Percentiles rank a stretch among this genome's conserved stretches.
Conservation (phyloP, 192 early-diverging fungal genomes). For the Backusella psychrophila region DNA sequence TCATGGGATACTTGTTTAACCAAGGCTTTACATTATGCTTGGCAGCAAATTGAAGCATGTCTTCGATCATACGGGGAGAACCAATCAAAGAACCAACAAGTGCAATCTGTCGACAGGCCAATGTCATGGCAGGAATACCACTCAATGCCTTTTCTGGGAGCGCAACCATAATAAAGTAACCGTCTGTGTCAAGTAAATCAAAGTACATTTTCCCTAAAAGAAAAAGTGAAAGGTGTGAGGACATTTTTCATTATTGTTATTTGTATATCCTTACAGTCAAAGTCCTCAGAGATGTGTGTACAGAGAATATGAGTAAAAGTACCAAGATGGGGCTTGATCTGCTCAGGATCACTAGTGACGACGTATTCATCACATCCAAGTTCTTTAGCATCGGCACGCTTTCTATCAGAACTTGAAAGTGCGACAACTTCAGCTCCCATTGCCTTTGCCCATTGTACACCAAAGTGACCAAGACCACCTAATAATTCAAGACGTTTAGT, state of each 20-base stretch:
- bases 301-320: constrained; percentile 32
- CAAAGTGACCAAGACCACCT: constrained; percentile 68
- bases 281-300: constrained; percentile 9
- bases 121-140: constrained; percentile 14
- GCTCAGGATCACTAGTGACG: constrained; percentile 15
- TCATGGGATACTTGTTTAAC: constrained; percentile 54
- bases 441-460: constrained; percentile 50
- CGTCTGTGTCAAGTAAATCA: constrained; percentile 25
- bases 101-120: constrained; percentile 33
- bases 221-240: not conserved
- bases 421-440: constrained; percentile 53
- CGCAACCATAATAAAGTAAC: constrained; percentile 62
- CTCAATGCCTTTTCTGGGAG: constrained; percentile 45
- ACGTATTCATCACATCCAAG: constrained; percentile 54
- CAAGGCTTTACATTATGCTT: constrained; percentile 59
- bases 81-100: constrained; percentile 64
- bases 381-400: constrained; percentile 54
- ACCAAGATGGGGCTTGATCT: not conserved
- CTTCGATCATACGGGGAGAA: constrained; percentile 45
- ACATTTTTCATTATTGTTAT: not conserved
- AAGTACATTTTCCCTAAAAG: constrained; percentile 7
- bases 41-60: constrained; percentile 62
- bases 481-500: constrained; percentile 3
- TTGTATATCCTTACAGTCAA: constrained; percentile 15
- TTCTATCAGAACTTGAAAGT: constrained; percentile 53